Conservation (phyloP, 371 early-diverging fungal species). For the Cladochytrium tenue region DNA sequence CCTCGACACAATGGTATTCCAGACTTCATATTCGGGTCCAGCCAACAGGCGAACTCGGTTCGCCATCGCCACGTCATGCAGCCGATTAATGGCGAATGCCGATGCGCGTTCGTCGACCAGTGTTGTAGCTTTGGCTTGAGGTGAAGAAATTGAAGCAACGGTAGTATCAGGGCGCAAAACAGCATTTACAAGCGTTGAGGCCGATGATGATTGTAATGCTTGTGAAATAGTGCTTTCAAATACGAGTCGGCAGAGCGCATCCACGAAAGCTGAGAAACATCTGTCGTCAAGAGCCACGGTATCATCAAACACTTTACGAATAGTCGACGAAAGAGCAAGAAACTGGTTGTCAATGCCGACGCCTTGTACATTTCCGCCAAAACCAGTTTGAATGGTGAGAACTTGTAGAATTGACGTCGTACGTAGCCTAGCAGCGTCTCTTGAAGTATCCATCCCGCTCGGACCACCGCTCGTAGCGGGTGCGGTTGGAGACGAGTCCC, state of each 20-base stretch:
- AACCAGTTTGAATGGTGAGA: not conserved
- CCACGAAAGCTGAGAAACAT: constrained; percentile 68
- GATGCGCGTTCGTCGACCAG: constrained; percentile 71
- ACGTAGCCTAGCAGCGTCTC: not conserved
- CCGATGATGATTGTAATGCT: not conserved
- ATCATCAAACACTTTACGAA: constrained; percentile 75
- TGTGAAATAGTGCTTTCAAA: constrained; percentile 31
- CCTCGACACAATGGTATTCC: constrained; percentile 74
- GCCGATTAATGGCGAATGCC: constrained; percentile 69
- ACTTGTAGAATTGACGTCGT: not conserved
- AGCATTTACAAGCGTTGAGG: not conserved
- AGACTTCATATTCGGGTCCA: constrained; percentile 41
- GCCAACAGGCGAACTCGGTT: constrained; percentile 72
- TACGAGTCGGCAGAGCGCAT: constrained; percentile 71
- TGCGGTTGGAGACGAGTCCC: constrained; percentile 7
- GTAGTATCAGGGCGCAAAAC: not conserved
- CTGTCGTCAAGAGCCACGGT: constrained; percentile 62
- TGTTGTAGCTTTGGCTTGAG: not conserved
- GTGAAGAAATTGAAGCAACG: not conserved
- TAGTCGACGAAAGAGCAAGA: constrained; percentile 13
- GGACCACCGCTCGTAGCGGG: not conserved
- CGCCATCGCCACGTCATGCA: constrained; percentile 70
- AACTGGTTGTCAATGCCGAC: constrained; percentile 34
- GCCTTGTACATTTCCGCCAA: constrained; percentile 10
- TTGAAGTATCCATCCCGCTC: not conserved